Evolutionary conservation across 495 filamentous ascomycete species (phyloP).

Genomic region (Cladorrhinum samala): DNA sequence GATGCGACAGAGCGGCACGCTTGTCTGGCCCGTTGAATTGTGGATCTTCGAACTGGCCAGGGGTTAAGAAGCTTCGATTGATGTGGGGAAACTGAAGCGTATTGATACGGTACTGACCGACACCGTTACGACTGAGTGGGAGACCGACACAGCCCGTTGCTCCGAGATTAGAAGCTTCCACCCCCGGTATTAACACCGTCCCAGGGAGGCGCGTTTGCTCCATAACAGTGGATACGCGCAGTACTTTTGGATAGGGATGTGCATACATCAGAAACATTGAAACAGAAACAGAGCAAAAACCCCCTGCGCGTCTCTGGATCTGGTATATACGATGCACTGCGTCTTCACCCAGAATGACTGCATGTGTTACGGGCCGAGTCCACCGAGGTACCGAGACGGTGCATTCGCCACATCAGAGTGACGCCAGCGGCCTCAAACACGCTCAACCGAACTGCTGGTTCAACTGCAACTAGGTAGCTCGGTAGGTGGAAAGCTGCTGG

Average conservation of each 20-base stretch:
- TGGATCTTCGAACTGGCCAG: not conserved
- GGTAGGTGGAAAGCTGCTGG: too few species aligned
- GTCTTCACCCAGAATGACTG: too few species aligned
- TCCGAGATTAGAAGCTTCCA: slow-evolving; percentile 2
- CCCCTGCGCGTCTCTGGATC: too few species aligned
- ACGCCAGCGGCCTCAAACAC: not conserved
- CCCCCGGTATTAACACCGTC: not conserved
- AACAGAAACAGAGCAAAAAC: too few species aligned
- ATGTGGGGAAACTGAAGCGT: not conserved
- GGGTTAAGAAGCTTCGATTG: not conserved
- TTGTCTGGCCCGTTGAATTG: not conserved
- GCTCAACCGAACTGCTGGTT: not conserved
- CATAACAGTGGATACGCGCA: too few species aligned
- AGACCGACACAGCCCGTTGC: not conserved
- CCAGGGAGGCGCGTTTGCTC: not conserved
- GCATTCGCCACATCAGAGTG: not conserved
- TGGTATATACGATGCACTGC: too few species aligned
- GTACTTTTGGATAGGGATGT: not conserved
- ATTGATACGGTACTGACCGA: not conserved
- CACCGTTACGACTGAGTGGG: not conserved
- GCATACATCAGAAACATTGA: too few species aligned
- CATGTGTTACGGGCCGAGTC: not conserved
- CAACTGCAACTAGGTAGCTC: not conserved
- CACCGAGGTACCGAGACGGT: not conserved
- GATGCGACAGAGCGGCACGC: not conserved